Evolutionary conservation across 176 grass and related monocot genomes (phyloP).

Genomic region (Elymus sibiricus): DNA sequence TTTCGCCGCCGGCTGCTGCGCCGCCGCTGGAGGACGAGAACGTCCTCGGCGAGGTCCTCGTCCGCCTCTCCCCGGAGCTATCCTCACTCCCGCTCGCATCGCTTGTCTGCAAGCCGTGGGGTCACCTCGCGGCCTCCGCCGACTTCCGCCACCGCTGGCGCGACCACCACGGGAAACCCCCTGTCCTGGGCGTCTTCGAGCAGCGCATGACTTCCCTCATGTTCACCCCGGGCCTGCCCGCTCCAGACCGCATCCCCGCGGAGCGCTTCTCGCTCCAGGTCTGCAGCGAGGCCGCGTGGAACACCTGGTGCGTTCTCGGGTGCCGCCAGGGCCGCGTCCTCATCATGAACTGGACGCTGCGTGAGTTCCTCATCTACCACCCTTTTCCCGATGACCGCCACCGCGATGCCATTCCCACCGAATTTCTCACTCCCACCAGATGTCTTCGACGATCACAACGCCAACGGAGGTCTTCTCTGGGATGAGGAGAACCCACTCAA

Average conservation of each 20-base stretch:
- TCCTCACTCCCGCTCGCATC: not conserved
- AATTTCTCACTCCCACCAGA: not conserved
- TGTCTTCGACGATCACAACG: not conserved
- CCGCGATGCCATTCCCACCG: not conserved
- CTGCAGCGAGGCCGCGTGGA: not conserved
- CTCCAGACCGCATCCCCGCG: not conserved
- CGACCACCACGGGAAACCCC: not conserved
- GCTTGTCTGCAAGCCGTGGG: not conserved
- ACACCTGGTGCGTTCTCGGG: not conserved
- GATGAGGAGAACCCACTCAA: not conserved
- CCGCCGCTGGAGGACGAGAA: not conserved
- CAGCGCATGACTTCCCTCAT: not conserved
- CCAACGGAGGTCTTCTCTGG: not conserved
- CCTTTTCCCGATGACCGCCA: not conserved
- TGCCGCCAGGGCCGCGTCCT: slow-evolving; percentile 1
- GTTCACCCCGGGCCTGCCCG: not conserved
- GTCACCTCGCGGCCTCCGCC: not conserved
- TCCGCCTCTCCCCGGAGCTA: not conserved
- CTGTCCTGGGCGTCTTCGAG: not conserved
- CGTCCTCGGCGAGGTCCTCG: not conserved
- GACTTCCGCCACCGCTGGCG: not conserved
- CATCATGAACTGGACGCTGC: not conserved
- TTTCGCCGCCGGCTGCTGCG: not conserved
- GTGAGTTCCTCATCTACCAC: not conserved
- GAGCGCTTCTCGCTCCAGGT: not conserved